phyloP scores from a whole-genome alignment of 2,329 filamentous ascomycete genomes.

The Colletotrichum sp. region DNA sequence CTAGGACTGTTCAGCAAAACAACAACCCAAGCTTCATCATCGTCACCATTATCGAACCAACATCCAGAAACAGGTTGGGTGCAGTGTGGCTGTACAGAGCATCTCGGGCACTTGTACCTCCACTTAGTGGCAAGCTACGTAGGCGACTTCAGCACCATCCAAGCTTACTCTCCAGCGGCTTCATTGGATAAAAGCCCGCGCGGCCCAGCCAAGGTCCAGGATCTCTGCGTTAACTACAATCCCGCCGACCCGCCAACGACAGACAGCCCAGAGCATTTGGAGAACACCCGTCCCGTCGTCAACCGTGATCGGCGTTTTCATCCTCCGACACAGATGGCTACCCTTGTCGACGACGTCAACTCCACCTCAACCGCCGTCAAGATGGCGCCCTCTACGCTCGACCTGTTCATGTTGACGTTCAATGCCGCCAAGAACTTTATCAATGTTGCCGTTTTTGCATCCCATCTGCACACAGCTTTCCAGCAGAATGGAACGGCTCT shows the following conservation, averaged over 20 bases:
- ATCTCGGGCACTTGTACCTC: background rate
- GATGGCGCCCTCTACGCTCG: conserved; percentile 57
- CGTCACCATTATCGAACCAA: background rate
- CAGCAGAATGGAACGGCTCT: conserved; percentile 49
- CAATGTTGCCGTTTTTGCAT: conserved; percentile 72
- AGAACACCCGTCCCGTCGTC: background rate
- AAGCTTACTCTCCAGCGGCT: background rate
- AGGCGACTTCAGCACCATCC: background rate
- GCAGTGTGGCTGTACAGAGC: background rate
- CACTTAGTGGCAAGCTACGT: background rate
- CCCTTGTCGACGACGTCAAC: conserved; percentile 16
- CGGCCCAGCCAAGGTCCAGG: background rate
- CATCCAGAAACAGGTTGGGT: background rate
- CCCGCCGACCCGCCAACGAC: background rate
- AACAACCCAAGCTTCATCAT: background rate
- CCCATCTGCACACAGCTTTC: conserved; percentile 70
- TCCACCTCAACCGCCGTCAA: conserved; percentile 19
- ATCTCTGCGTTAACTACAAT: background rate
- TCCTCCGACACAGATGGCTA: conserved; percentile 13
- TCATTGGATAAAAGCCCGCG: conserved; percentile 4
- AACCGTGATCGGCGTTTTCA: conserved; percentile 15
- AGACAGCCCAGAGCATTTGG: background rate
- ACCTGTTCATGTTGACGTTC: conserved; percentile 83
- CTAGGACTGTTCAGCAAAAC: background rate
- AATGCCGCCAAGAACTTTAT: conserved; percentile 82